Evolutionary conservation across 2,329 filamentous ascomycete genomes (phyloP).

Genomic region (Talaromyces atroroseus): DNA sequence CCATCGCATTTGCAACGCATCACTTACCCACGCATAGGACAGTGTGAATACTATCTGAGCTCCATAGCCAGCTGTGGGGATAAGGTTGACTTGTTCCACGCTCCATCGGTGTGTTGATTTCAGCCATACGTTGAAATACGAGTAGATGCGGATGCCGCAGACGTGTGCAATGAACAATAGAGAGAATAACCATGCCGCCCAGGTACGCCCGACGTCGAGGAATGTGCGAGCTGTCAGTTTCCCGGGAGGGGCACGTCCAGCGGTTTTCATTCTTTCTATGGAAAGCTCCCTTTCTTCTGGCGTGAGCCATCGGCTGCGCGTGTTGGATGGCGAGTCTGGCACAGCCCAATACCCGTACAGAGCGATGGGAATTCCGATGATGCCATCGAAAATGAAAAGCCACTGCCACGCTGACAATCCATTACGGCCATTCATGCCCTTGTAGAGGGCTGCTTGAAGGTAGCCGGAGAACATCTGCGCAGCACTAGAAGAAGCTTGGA

Average conservation of each 20-base stretch:
- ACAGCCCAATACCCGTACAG: conserved; percentile 2
- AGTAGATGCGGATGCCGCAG: conserved; percentile 29
- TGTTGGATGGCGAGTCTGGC: background rate
- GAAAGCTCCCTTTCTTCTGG: background rate
- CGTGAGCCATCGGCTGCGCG: background rate
- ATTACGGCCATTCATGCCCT: conserved; percentile 20
- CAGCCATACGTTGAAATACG: conserved; percentile 37
- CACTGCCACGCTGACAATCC: conserved; percentile 30
- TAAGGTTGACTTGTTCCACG: conserved; percentile 51
- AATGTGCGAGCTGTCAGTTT: conserved; percentile 11
- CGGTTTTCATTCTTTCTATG: conserved; percentile 9
- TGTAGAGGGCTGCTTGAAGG: conserved; percentile 31
- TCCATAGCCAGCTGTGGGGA: conserved; percentile 46
- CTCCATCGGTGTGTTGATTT: conserved; percentile 40
- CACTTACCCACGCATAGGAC: conserved; percentile 56
- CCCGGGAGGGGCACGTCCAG: conserved; percentile 3
- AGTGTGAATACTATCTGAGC: conserved; percentile 51
- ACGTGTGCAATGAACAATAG: conserved; percentile 36
- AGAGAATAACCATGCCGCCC: conserved; percentile 26
- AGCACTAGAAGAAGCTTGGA: conserved; percentile 28
- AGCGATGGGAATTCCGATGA: conserved; percentile 3
- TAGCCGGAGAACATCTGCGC: conserved; percentile 34
- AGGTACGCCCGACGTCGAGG: conserved; percentile 7
- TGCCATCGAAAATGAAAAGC: conserved; percentile 26
- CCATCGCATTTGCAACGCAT: conserved; percentile 52